Base-by-base conservation (phyloP, 2,329 filamentous ascomycete species). In the Aspergillus fijiensis region DNA sequence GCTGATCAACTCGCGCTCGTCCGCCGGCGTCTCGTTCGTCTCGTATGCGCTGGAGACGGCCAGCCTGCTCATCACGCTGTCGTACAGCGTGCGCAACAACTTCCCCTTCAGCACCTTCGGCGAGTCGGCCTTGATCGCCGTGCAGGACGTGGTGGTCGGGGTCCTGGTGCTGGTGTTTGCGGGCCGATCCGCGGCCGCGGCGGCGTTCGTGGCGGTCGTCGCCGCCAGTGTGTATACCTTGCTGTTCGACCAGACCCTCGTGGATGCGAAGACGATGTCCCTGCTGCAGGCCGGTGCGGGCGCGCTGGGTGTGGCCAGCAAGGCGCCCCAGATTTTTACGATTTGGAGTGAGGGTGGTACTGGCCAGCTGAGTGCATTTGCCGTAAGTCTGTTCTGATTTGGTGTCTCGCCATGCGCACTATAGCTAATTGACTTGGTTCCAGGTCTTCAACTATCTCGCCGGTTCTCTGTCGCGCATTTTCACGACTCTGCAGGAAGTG, bases 371-470 rank as follows among this genome's bases (percentile, higher is more conserved):
- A 97, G 92, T 73, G 94, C 95, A 55, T 98, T 98, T 76, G 91
- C 95, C 60, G 95, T 96, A 84, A 79, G 90, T 31, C 2, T 10
- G 9, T 5, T 39, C 35, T 53, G 14, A 7, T 47, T 47, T 53
- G 21, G 23, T 11, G 7, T 16, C 6, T 3, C 16, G 19, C 10
- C 33, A 12, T 16, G n/a, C 7, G n/a, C 5, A 16, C 23, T 19
- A 16, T 39, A 47, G 25, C 31, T 56, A 3, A 54, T 51, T 67
- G 50, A 58, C 31, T 3, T 45, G 1, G 14, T 10, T 21, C 1
- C 70, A 97, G 93, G 92, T 99, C 68, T 96, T 99, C 85, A 98
- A 97, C 83, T 99, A 96, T 79, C 91, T 99, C 70, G 83, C 88
- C 69, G 95, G 96, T 45, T 96, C 92, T 49, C 86, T 98, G 60